These are phyloP conservation scores for Antitrichia curtipendula DNA, from an alignment of 225 moss, liverwort and hornwort species.

Conservation along the genomic window DNA sequence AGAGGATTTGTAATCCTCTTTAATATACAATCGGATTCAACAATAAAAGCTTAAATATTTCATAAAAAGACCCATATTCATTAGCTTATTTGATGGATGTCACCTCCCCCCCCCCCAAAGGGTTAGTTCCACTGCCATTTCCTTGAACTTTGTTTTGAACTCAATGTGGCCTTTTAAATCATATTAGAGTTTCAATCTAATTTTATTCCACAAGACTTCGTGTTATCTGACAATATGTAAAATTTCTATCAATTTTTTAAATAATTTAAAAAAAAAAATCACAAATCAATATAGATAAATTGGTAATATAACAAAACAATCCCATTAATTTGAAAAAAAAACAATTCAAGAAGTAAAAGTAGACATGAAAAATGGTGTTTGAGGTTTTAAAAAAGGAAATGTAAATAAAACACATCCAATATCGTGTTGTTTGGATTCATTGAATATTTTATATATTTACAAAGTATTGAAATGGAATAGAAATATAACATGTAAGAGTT, in stretches of 20 bases:
- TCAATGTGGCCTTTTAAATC: background rate
- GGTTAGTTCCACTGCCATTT: background rate
- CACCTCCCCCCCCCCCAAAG: too few relatives aligned
- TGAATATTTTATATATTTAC: rapidly evolving
- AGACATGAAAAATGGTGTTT: background rate
- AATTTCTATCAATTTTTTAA: too few relatives aligned
- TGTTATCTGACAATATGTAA: background rate
- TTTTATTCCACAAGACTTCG: background rate
- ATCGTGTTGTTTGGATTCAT: background rate
- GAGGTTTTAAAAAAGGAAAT: background rate
- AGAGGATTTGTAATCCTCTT: background rate
- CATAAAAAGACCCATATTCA: rapidly evolving
- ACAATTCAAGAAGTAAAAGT: background rate
- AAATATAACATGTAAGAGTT: background rate
- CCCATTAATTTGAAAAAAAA: background rate
- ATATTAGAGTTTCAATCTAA: background rate
- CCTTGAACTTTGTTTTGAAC: background rate
- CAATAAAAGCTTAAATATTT: rapidly evolving
- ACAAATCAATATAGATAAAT: background rate
- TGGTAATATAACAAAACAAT: background rate
- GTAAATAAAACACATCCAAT: background rate
- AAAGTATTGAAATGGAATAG: background rate
- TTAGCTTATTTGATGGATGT: background rate
- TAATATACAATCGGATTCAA: rapidly evolving
- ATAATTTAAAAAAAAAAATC: too few relatives aligned